These are phyloP conservation scores for Penicillium canariense DNA, from an alignment of 495 filamentous ascomycete genomes.

Conservation along the genomic window DNA sequence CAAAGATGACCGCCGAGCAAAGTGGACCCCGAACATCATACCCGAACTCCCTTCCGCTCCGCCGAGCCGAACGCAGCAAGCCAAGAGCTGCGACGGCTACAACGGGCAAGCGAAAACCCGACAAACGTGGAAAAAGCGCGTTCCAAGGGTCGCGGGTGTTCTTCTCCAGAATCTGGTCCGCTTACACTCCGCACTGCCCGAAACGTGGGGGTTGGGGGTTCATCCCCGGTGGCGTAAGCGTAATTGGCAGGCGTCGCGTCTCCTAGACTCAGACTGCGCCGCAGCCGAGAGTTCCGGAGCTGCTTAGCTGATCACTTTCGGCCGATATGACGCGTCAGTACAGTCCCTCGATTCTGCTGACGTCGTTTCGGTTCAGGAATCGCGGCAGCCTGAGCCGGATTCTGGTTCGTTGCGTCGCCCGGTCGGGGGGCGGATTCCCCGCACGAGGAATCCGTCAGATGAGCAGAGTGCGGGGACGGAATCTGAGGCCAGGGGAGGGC, in stretches of 20 bases:
- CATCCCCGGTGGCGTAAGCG: too few species aligned
- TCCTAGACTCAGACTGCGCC: too few species aligned
- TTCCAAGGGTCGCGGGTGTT: not conserved
- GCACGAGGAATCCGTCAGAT: conserved; percentile 8
- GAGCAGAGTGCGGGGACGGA: conserved; percentile 7
- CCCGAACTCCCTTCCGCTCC: conserved; percentile 14
- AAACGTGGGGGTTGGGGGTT: not conserved
- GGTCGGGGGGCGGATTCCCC: conserved; percentile 5
- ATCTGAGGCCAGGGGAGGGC: not conserved
- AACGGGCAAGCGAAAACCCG: too few species aligned
- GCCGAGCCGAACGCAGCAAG: conserved; percentile 14
- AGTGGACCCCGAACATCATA: conserved; percentile 6
- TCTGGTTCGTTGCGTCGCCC: not conserved
- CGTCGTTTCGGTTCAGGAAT: not conserved
- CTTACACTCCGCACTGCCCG: not conserved
- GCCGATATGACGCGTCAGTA: not conserved
- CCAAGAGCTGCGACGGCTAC: too few species aligned
- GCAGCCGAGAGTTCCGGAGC: not conserved
- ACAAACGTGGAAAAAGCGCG: not conserved
- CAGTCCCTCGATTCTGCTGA: not conserved
- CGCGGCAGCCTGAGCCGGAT: not conserved
- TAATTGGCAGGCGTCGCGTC: too few species aligned
- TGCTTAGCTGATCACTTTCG: not conserved
- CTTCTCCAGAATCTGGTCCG: not conserved
- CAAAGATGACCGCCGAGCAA: not conserved